phyloP scores from a whole-genome alignment of 23 red algal species.

The Gracilaria domingensis region DNA sequence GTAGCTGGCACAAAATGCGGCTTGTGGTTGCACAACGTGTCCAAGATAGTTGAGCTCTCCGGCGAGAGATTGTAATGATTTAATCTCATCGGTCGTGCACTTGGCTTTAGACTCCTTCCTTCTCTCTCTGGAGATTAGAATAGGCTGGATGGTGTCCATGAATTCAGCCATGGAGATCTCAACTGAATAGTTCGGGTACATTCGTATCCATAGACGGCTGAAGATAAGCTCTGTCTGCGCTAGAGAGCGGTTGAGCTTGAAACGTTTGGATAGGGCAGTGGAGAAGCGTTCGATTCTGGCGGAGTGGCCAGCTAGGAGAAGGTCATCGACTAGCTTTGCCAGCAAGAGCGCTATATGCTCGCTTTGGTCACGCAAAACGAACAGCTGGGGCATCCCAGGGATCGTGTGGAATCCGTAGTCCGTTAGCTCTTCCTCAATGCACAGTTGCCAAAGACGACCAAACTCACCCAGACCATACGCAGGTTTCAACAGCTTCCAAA shows the following conservation, averaged over 20 bases:
- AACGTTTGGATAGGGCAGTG: too few relatives aligned
- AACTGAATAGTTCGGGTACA: not conserved
- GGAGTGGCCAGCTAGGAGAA: not conserved
- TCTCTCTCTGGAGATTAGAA: not conserved
- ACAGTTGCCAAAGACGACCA: constrained; percentile 1
- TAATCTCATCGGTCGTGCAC: not conserved
- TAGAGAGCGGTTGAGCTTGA: not conserved
- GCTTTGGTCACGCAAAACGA: not conserved
- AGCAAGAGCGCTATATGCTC: not conserved
- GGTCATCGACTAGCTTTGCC: not conserved
- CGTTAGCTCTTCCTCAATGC: not conserved
- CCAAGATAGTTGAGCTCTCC: constrained; percentile 15
- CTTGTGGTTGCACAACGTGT: not conserved
- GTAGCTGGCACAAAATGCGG: not conserved
- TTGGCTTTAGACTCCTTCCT: not conserved
- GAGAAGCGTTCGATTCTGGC: too few relatives aligned
- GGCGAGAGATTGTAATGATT: not conserved
- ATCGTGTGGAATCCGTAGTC: not conserved
- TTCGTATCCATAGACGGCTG: not conserved
- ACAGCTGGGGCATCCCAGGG: not conserved
- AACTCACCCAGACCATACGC: constrained; percentile 12
- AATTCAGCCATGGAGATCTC: constrained; percentile 7
- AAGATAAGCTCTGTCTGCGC: not conserved
- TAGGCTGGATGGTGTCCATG: not conserved
- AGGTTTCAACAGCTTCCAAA: not conserved